Percentiles rank a stretch among this genome's conserved stretches.
Evolutionary conservation across 192 early-diverging fungal genomes (phyloP).

Genomic region (Chytriomyces hyalinus): DNA sequence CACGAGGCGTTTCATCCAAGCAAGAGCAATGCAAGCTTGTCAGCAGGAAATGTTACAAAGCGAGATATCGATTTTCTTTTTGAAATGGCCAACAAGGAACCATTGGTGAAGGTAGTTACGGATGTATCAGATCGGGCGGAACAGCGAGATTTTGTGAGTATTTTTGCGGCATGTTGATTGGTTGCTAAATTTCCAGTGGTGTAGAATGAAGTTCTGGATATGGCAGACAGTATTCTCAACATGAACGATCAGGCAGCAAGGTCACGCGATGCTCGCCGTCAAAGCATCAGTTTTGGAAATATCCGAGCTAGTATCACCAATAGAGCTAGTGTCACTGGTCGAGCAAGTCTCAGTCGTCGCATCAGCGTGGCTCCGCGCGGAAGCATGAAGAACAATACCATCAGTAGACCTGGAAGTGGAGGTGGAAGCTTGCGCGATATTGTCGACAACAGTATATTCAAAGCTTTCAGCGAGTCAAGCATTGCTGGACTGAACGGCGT

Average conservation of each 20-base stretch:
- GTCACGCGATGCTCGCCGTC: neutral
- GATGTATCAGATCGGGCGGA: neutral
- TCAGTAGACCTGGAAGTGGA: neutral
- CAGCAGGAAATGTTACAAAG: neutral
- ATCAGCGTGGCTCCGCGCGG: neutral
- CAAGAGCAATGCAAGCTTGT: neutral
- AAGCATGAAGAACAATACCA: neutral
- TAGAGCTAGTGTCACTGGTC: neutral
- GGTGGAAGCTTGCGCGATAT: slow-evolving; percentile 7
- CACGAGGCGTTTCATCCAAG: slow-evolving; percentile 5
- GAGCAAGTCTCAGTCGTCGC: neutral
- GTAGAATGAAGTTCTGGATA: slow-evolving; percentile 7
- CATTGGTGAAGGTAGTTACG: neutral
- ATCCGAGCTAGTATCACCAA: neutral
- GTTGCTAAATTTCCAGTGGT: neutral
- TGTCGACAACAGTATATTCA: neutral
- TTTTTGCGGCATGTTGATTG: neutral
- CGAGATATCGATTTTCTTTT: slow-evolving; percentile 25
- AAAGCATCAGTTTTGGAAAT: neutral
- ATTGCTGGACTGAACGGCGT: neutral
- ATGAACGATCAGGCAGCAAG: slow-evolving; percentile 1
- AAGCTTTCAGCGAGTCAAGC: neutral
- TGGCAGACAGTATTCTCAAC: slow-evolving; percentile 5
- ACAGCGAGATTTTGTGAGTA: slow-evolving; percentile 18
- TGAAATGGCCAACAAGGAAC: slow-evolving; percentile 14